Evolutionary conservation across 345 rosid genomes (phyloP).

Genomic region (Eucalyptus shirleyi): DNA sequence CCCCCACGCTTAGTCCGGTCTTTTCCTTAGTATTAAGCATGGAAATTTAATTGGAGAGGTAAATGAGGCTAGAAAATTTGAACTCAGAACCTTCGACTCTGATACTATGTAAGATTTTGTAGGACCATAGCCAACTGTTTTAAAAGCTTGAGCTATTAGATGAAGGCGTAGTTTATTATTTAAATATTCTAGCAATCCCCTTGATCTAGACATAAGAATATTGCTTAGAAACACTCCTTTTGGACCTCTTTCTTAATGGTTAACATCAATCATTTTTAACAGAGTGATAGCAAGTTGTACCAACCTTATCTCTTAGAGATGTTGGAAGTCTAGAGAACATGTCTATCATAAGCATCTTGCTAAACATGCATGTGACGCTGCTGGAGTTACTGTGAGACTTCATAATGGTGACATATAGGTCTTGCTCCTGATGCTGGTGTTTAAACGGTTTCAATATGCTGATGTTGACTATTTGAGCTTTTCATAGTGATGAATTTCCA

Average conservation of each 20-base stretch:
- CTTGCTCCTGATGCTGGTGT: neutral
- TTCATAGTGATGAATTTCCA: neutral
- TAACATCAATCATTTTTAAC: neutral
- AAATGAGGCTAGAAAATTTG: too few species aligned
- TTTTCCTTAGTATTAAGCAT: too few species aligned
- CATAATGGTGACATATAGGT: neutral
- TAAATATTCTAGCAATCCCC: neutral
- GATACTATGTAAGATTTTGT: too few species aligned
- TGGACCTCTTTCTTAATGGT: neutral
- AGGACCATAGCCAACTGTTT: too few species aligned
- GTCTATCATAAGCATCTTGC: neutral
- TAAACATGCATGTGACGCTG: neutral
- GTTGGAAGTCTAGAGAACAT: neutral
- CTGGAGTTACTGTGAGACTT: neutral
- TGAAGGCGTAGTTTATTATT: too few species aligned
- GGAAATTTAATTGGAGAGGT: too few species aligned
- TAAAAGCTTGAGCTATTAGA: too few species aligned
- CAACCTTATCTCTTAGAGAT: neutral
- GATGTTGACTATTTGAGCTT: neutral
- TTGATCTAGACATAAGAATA: neutral
- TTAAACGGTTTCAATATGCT: neutral
- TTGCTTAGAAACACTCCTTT: neutral
- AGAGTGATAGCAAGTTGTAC: neutral
- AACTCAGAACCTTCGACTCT: fast-evolving
- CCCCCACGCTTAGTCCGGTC: too few species aligned